phyloP scores from a whole-genome alignment of 345 rosid species.

The Citrus mangshanensis region DNA sequence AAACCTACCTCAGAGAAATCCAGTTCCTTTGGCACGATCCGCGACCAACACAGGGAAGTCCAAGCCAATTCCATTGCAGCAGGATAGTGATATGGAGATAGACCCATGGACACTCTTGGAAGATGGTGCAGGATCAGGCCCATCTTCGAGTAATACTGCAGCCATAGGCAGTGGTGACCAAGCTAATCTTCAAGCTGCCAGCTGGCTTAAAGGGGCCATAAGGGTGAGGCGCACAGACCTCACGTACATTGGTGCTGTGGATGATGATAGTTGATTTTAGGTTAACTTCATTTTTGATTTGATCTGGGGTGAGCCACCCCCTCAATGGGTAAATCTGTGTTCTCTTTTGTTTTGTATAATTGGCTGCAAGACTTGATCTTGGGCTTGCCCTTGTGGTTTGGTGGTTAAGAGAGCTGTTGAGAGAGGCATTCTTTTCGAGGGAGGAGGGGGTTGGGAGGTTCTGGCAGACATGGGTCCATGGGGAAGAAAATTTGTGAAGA shows the following conservation, averaged over 20 bases:
- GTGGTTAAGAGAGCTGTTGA: conserved; percentile 25
- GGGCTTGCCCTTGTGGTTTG: conserved; percentile 16
- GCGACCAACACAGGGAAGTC: conserved; percentile 51
- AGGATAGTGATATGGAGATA: conserved; percentile 59
- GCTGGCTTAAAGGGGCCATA: conserved; percentile 94
- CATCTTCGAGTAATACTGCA: conserved; percentile 51
- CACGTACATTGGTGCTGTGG: conserved; percentile 80
- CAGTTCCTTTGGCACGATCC: conserved; percentile 37
- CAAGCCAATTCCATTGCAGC: conserved; percentile 47
- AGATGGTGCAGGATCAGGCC: conserved; percentile 78
- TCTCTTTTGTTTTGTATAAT: conserved; percentile 15
- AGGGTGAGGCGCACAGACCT: conserved; percentile 87
- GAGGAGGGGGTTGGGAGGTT: not conserved
- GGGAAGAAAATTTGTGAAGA: conserved; percentile 14
- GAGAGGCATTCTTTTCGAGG: conserved; percentile 18
- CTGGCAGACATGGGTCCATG: conserved; percentile 9
- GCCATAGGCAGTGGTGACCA: conserved; percentile 58
- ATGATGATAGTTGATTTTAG: conserved; percentile 78
- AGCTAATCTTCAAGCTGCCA: conserved; percentile 75
- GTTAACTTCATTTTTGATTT: conserved; percentile 32
- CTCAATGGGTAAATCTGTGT: conserved; percentile 25
- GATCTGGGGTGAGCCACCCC: conserved; percentile 25
- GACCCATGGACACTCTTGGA: conserved; percentile 97
- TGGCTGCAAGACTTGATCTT: conserved; percentile 18
- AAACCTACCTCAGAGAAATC: conserved; percentile 43